phyloP scores from a whole-genome alignment of 1,139 yeast species.

The Pneumocystis jirovecii region DNA sequence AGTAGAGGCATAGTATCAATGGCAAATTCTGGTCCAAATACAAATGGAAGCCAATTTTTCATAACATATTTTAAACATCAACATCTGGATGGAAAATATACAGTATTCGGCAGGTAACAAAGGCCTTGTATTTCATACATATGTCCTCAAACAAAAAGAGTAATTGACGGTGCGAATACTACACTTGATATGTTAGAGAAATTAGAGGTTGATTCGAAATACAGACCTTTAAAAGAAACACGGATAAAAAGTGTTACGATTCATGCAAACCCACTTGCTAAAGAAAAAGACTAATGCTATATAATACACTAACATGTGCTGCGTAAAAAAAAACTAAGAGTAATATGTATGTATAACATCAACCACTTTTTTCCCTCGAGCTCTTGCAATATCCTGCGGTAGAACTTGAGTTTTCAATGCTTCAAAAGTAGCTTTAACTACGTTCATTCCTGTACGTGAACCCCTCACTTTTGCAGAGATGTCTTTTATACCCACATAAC shows the following conservation, averaged over 20 bases:
- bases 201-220: slow-evolving; percentile 27
- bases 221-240: slow-evolving; percentile 29
- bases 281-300: background rate
- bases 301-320: background rate
- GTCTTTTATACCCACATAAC: slow-evolving; percentile 89
- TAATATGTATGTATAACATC: slow-evolving; percentile 82
- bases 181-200: slow-evolving; percentile 27
- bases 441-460: slow-evolving; percentile 89
- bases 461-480: slow-evolving; percentile 81
- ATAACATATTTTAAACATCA: slow-evolving; percentile 29
- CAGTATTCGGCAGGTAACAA: slow-evolving; percentile 38
- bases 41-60: slow-evolving; percentile 34
- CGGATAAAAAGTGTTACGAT: slow-evolving; percentile 29
- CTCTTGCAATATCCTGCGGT: slow-evolving; percentile 74
- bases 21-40: slow-evolving; percentile 34
- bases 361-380: slow-evolving; percentile 88
- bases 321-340: slow-evolving; percentile 2
- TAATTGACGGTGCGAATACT: slow-evolving; percentile 29
- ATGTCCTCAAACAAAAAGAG: slow-evolving; percentile 6
- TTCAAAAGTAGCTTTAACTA: slow-evolving; percentile 77
- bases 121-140: background rate
- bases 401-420: slow-evolving; percentile 67
- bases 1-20: slow-evolving; percentile 31
- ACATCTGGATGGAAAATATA: slow-evolving; percentile 40
- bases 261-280: slow-evolving; percentile 29